Evolutionary conservation across 176 grass and related monocot species (phyloP), one percentile per base, ranked within the genome.

Genomic region (Hyparrhenia diplandra): DNA sequence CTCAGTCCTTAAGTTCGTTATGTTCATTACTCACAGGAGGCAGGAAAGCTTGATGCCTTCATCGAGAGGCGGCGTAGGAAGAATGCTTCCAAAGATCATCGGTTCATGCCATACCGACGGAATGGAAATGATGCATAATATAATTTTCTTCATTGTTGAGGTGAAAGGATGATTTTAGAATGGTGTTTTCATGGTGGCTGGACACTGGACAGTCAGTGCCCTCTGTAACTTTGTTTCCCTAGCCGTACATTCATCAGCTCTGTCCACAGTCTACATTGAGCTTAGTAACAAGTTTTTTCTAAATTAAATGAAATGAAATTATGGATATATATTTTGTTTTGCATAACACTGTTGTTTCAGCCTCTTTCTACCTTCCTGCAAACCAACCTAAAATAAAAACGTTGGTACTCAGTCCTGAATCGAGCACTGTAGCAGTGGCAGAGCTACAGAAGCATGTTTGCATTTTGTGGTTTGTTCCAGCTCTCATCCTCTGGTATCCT

Each of bases 81-180:
- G 74, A 98, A 95, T 52, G 90, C 95, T 57, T 98, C 92, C 18
- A 98, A 98, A 81, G 95, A 98, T 93, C 95, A 93, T 67, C 90
- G 92, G 16, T 93, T 84, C 81, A 92, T 98, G 95, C 92, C 95
- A 8, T 98, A 98, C 66, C 25, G 86, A 35, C 86, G 92, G 64
- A 73, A 87, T 24, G 87, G 59, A 5, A 58, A 80, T 69, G 87
- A 77, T 69, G 74, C 74, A 64, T 67, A 71, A 52, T 5, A 79
- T 67, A 67, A 45, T 32, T 84, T 55, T 29, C 55, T 30, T 51
- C 5, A 21, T 55, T 20, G 29, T 36, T 32, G 3, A 21, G 64
- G 45, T 46, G 4, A 16, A 35, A 51, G 5, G n/a, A 6, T 71
- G 17, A 21, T 77, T 31, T 62, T 55, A 21, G 23, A 13, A 13